A percentile compares a stretch with the other conserved stretches of the same genome.
phyloP scores from a whole-genome alignment of 495 filamentous ascomycete genomes.

The Penicillium diatomitis region DNA sequence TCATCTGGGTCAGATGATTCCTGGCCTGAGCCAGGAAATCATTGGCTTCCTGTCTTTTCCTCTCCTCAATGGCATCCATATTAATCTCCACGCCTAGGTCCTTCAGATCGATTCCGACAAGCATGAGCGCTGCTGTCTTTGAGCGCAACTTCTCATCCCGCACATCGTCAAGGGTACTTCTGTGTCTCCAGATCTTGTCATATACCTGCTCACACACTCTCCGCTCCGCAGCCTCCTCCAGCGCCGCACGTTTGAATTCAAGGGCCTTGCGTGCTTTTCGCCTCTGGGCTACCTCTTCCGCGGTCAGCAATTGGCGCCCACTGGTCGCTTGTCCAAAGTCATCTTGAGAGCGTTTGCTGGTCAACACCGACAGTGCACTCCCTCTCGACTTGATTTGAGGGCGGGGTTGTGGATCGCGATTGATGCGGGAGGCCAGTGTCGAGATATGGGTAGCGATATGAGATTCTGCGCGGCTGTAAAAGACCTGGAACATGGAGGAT shows the following conservation, averaged over 20 bases:
- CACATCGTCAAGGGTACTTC: constrained; percentile 86
- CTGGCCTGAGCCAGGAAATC: constrained; percentile 64
- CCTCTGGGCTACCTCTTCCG: constrained; percentile 69
- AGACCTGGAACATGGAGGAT: constrained; percentile 85
- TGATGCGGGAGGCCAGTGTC: constrained; percentile 64
- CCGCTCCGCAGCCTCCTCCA: constrained; percentile 91
- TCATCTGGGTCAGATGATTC: constrained; percentile 71
- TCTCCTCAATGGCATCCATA: constrained; percentile 37
- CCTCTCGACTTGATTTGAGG: constrained; percentile 23
- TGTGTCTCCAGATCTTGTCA: constrained; percentile 79
- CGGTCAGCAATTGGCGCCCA: constrained; percentile 88
- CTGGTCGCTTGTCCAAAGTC: constrained; percentile 18
- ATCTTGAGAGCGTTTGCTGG: constrained; percentile 18
- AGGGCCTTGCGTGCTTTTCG: constrained; percentile 68
- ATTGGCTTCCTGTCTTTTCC: constrained; percentile 63
- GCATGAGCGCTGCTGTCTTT: constrained; percentile 79
- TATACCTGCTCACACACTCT: constrained; percentile 83
- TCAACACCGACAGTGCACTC: constrained; percentile 14
- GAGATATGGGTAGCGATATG: constrained; percentile 87
- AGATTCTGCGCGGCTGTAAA: constrained; percentile 73
- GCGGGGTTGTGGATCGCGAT: constrained; percentile 50
- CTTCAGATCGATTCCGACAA: constrained; percentile 80
- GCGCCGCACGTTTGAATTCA: constrained; percentile 60
- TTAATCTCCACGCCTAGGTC: constrained; percentile 78
- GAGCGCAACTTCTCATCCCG: constrained; percentile 92